Evolutionary conservation across 2,329 filamentous ascomycete species (phyloP).

Genomic region (Pseudogymnoascus sp.): DNA sequence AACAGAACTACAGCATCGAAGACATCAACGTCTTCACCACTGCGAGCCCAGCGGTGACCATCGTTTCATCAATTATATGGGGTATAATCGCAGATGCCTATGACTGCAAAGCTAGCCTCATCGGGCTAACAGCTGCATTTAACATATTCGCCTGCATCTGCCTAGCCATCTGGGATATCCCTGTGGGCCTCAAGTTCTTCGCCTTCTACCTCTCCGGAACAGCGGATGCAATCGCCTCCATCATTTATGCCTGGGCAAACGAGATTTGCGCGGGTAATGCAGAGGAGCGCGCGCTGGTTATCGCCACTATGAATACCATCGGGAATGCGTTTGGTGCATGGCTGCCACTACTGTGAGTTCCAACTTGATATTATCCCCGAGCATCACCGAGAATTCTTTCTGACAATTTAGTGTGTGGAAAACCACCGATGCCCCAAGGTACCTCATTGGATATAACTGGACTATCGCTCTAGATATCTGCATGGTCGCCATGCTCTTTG

Average conservation of each 20-base stretch:
- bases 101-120: slow-evolving; percentile 19
- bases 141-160: slow-evolving; percentile 25
- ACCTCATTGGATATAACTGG: slow-evolving; percentile 25
- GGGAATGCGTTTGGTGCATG: slow-evolving; percentile 27
- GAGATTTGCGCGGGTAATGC: slow-evolving; percentile 27
- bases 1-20: slow-evolving; percentile 13
- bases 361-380: not conserved
- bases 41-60: not conserved
- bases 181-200: slow-evolving; percentile 24
- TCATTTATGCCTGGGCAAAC: slow-evolving; percentile 29
- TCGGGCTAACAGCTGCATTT: slow-evolving; percentile 19
- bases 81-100: slow-evolving; percentile 21
- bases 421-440: slow-evolving; percentile 24
- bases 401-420: slow-evolving; percentile 20
- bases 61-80: slow-evolving; percentile 9
- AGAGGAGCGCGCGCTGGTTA: slow-evolving; percentile 27
- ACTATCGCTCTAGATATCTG: slow-evolving; percentile 25
- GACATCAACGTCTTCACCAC: slow-evolving; percentile 18
- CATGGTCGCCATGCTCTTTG: slow-evolving; percentile 19
- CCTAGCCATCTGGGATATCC: slow-evolving; percentile 26
- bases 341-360: slow-evolving; percentile 20
- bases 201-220: slow-evolving; percentile 28
- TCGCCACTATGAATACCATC: slow-evolving; percentile 30
- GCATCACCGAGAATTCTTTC: not conserved
- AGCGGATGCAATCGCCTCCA: slow-evolving; percentile 27